A percentile compares a stretch with the other conserved stretches of the same genome.
These are phyloP conservation scores for Castanea mollissima DNA, from an alignment of 306 rosid genomes.

Conservation along the genomic window DNA sequence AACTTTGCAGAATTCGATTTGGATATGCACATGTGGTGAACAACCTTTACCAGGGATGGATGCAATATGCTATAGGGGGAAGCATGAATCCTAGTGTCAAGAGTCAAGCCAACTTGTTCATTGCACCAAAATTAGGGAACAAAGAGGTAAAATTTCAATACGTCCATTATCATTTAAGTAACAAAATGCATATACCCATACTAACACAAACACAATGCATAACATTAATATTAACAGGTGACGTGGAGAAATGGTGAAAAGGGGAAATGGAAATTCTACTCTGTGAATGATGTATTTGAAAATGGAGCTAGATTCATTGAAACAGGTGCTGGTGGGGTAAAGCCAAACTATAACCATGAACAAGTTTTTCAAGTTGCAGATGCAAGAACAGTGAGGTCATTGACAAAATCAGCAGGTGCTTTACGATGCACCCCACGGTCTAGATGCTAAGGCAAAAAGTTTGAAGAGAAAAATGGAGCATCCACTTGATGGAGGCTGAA, in stretches of 20 bases:
- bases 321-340: conserved; percentile 17
- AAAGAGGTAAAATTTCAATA: conserved; percentile 24
- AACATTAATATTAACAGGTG: not conserved
- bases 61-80: conserved; percentile 1
- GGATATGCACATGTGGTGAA: conserved; percentile 23
- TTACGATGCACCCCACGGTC: conserved; percentile 22
- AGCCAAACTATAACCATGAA: conserved; percentile 21
- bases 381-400: conserved; percentile 24
- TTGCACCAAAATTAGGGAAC: conserved; percentile 37
- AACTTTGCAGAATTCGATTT: not conserved
- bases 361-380: conserved; percentile 29
- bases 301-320: conserved; percentile 32
- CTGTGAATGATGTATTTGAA: conserved; percentile 38
- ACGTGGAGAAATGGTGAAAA: conserved; percentile 35
- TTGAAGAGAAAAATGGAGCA: not conserved
- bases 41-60: conserved; percentile 29
- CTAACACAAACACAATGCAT: no score
- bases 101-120: conserved; percentile 46
- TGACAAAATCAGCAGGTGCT: conserved; percentile 28
- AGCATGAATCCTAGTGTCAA: conserved; percentile 24
- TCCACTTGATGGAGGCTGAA: not conserved
- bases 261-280: conserved; percentile 30
- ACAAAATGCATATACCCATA: no score
- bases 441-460: conserved; percentile 10
- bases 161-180: no score